Conservation (phyloP, 441 rosid species). For the Populus hybrid region DNA sequence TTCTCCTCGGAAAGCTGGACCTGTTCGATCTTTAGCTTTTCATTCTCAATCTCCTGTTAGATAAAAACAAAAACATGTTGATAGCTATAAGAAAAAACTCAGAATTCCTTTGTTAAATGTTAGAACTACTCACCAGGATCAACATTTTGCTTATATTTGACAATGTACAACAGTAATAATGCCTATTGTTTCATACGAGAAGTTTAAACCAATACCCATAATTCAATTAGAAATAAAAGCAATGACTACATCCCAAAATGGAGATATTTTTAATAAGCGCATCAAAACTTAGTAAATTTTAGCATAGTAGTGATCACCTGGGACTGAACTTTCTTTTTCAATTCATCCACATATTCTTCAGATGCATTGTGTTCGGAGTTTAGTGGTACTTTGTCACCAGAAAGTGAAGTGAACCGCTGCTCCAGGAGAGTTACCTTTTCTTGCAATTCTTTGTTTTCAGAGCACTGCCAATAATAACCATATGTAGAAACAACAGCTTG, state of each 20-base stretch:
- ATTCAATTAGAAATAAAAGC: neutral
- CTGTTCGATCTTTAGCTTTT: slow-evolving; percentile 69
- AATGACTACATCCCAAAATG: neutral
- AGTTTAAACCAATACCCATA: neutral
- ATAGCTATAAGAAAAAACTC: neutral
- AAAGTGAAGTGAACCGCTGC: slow-evolving; percentile 52
- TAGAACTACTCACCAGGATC: neutral
- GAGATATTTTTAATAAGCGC: neutral
- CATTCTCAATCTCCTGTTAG: slow-evolving; percentile 76
- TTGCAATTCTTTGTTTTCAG: slow-evolving; percentile 76
- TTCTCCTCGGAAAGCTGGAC: slow-evolving; percentile 83
- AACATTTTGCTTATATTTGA: neutral
- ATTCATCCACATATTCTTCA: slow-evolving; percentile 56
- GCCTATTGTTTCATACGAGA: neutral
- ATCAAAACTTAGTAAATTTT: slow-evolving; percentile 10
- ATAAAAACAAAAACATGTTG: slow-evolving; percentile 1
- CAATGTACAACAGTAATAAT: neutral
- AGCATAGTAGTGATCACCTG: slow-evolving; percentile 48
- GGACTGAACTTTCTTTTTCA: slow-evolving; percentile 69
- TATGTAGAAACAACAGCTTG: slow-evolving; percentile 1
- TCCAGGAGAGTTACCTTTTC: slow-evolving; percentile 67
- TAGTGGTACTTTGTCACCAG: slow-evolving; percentile 36
- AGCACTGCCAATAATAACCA: slow-evolving; percentile 48
- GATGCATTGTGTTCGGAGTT: slow-evolving; percentile 38
- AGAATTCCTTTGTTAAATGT: neutral